These are phyloP conservation scores for Gaertneriomyces semiglobifer DNA, from an alignment of 192 early-diverging fungal genomes.

Conservation along the genomic window DNA sequence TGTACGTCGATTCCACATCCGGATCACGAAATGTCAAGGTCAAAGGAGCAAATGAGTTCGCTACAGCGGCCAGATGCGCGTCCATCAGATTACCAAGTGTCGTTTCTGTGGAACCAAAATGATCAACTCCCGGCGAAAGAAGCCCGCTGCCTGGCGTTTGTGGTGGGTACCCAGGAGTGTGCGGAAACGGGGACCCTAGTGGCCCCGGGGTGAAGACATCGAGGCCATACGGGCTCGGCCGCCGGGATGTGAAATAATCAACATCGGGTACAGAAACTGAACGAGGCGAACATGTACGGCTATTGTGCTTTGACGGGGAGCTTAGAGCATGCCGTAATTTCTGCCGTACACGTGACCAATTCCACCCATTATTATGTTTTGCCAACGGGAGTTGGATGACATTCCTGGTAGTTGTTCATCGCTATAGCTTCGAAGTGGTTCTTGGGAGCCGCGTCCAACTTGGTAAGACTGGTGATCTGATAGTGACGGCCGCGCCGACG, in stretches of 20 bases:
- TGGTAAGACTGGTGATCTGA: not conserved
- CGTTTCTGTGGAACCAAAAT: slow-evolving; percentile 15
- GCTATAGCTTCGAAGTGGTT: not conserved
- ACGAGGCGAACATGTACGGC: not conserved
- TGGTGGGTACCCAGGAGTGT: not conserved
- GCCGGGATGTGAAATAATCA: not conserved
- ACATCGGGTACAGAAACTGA: slow-evolving; percentile 11
- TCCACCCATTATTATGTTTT: not conserved
- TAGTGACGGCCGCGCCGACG: not conserved
- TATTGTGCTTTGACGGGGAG: slow-evolving; percentile 1
- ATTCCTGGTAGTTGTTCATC: not conserved
- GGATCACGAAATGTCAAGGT: slow-evolving; percentile 30
- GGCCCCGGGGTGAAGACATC: not conserved
- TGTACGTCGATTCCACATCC: slow-evolving; percentile 26
- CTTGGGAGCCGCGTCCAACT: not conserved
- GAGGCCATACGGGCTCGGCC: not conserved
- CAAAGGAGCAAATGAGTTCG: slow-evolving; percentile 21
- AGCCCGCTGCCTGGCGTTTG: slow-evolving; percentile 7
- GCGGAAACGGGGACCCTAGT: not conserved
- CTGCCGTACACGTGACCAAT: not conserved
- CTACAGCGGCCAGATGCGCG: slow-evolving; percentile 18
- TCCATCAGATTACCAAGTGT: slow-evolving; percentile 23
- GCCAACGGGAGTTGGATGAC: slow-evolving; percentile 3
- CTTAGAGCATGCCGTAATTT: not conserved
- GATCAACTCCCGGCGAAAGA: slow-evolving; percentile 17